These are phyloP conservation scores for Phaeosphaeriaceae sp. DNA, from an alignment of 2,329 filamentous ascomycete species.

Conservation along the genomic window DNA sequence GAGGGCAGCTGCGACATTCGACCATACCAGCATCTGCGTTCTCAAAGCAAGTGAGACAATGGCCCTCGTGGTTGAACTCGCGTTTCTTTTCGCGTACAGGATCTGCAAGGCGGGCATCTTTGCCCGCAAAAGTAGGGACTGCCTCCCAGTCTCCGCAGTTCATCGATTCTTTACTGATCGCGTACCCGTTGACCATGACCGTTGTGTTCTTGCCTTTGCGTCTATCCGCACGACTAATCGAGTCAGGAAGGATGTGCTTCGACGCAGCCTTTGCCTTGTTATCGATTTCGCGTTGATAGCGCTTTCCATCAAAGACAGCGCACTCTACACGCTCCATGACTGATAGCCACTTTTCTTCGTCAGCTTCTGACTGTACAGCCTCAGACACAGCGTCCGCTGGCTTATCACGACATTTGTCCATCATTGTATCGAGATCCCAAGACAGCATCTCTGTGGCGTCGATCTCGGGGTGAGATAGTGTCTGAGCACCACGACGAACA, in stretches of 20 bases:
- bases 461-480: slow-evolving; percentile 59
- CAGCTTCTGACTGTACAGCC: slow-evolving; percentile 49
- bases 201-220: slow-evolving; percentile 65
- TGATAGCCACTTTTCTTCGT: slow-evolving; percentile 64
- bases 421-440: slow-evolving; percentile 64
- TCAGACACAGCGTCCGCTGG: slow-evolving; percentile 50
- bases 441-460: slow-evolving; percentile 63
- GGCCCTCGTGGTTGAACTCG: slow-evolving; percentile 56
- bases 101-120: slow-evolving; percentile 60
- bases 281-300: slow-evolving; percentile 52
- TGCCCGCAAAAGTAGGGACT: slow-evolving; percentile 63
- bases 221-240: slow-evolving; percentile 56
- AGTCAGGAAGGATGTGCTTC: slow-evolving; percentile 47
- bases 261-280: slow-evolving; percentile 30
- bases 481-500: slow-evolving; percentile 62
- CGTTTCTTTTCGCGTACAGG: slow-evolving; percentile 58
- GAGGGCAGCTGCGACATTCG: slow-evolving; percentile 61
- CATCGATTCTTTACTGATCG: slow-evolving; percentile 64
- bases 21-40: slow-evolving; percentile 55
- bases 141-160: slow-evolving; percentile 63
- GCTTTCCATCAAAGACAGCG: slow-evolving; percentile 64
- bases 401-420: slow-evolving; percentile 62
- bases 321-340: slow-evolving; percentile 65
- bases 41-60: slow-evolving; percentile 60
- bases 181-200: slow-evolving; percentile 63